These are phyloP conservation scores for Solanum arcanum DNA, from an alignment of 257 asterid genomes.

Conservation along the genomic window DNA sequence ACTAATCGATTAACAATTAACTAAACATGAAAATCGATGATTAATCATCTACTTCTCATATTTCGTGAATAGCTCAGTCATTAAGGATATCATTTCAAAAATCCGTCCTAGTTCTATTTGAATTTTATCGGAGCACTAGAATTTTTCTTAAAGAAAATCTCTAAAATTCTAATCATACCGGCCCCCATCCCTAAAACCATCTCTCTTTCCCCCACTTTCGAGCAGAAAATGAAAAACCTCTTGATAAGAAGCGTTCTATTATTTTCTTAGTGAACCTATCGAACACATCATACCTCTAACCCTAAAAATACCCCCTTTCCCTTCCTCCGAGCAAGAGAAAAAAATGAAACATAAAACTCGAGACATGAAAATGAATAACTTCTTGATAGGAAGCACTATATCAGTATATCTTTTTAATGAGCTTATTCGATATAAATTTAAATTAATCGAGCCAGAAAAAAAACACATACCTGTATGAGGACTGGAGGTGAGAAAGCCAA, in stretches of 20 bases:
- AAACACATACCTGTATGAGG: slow-evolving; percentile 53
- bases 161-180: not conserved
- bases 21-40: not conserved
- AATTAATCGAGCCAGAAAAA: not conserved
- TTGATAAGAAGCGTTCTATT: not conserved
- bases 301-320: not conserved
- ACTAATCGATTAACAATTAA: not conserved
- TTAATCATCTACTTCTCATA: not conserved
- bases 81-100: not conserved
- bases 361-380: not conserved
- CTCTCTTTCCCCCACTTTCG: not conserved
- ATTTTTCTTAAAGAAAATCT: not conserved
- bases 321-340: not conserved
- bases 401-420: not conserved
- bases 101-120: not conserved
- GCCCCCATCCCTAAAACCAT: not conserved
- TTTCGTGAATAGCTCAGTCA: not conserved
- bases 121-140: not conserved
- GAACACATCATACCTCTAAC: not conserved
- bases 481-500: slow-evolving; percentile 54
- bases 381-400: not conserved
- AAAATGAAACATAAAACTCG: not conserved
- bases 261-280: not conserved
- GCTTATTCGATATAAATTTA: not conserved
- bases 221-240: not conserved